Evolutionary conservation across 2,329 filamentous ascomycete species (phyloP).

Genomic region (Daldinia sp.): DNA sequence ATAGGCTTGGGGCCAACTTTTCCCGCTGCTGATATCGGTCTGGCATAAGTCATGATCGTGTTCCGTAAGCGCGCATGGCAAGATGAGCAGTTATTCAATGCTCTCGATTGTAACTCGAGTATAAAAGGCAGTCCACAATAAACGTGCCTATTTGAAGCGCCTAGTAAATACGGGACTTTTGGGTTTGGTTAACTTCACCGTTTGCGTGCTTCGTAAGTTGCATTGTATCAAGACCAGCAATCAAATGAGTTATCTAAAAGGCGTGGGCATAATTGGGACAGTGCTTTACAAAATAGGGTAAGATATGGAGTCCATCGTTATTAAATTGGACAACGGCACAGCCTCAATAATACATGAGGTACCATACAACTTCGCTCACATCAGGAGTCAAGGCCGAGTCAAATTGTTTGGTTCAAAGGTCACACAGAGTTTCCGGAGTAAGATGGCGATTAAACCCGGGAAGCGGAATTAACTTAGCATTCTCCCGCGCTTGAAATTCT

Average conservation of each 20-base stretch:
- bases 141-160: background rate
- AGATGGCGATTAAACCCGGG: background rate
- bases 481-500: background rate
- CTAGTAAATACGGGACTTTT: background rate
- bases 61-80: background rate
- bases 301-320: background rate
- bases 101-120: background rate
- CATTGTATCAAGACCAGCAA: conserved; percentile 20
- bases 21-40: background rate
- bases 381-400: background rate
- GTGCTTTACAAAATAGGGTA: background rate
- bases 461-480: background rate
- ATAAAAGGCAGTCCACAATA: background rate
- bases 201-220: background rate
- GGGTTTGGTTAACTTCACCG: background rate
- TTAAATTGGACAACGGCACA: background rate
- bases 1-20: background rate
- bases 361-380: too few relatives aligned
- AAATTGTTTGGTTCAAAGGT: too few relatives aligned
- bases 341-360: background rate
- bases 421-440: too few relatives aligned
- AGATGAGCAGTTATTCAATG: background rate
- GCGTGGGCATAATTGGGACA: conserved; percentile 5
- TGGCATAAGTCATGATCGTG: background rate
- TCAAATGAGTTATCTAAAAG: background rate